Conservation (phyloP, 2,329 filamentous ascomycete genomes). For the Phyllosticta citriasiana region DNA sequence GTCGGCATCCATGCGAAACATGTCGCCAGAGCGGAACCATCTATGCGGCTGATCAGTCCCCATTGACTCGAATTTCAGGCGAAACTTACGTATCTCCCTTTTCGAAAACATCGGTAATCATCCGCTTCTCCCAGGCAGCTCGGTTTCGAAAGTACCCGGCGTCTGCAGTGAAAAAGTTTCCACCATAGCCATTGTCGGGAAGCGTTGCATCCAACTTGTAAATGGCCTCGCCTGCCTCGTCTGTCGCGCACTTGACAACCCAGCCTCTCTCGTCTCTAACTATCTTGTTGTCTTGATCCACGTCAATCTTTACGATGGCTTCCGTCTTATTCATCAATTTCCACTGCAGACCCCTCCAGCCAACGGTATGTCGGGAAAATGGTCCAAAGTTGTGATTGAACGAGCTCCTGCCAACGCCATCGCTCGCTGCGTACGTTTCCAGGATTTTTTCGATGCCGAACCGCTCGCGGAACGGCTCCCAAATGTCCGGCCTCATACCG, state of each 20-base stretch:
- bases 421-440: constrained; percentile 72
- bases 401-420: constrained; percentile 43
- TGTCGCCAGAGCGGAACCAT: constrained; percentile 40
- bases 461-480: constrained; percentile 53
- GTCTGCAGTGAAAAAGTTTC: not conserved
- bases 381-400: constrained; percentile 25
- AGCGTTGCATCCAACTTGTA: constrained; percentile 22
- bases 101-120: constrained; percentile 26
- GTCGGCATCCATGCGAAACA: constrained; percentile 34
- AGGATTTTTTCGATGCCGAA: constrained; percentile 53
- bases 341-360: constrained; percentile 26
- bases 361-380: constrained; percentile 25
- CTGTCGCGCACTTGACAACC: constrained; percentile 21
- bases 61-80: no score
- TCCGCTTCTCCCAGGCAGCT: constrained; percentile 20
- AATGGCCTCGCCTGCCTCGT: constrained; percentile 28
- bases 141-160: constrained; percentile 26
- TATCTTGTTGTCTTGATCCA: constrained; percentile 20
- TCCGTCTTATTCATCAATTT: constrained; percentile 21
- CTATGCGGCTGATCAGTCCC: constrained; percentile 13
- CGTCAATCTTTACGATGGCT: constrained; percentile 28
- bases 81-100: constrained; percentile 28
- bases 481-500: constrained; percentile 59
- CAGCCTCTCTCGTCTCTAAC: constrained; percentile 26
- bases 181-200: constrained; percentile 14